Percentiles rank a stretch among this genome's conserved stretches.
Conservation (phyloP, 2,329 filamentous ascomycete genomes). For the Trichophyton rubrum region DNA sequence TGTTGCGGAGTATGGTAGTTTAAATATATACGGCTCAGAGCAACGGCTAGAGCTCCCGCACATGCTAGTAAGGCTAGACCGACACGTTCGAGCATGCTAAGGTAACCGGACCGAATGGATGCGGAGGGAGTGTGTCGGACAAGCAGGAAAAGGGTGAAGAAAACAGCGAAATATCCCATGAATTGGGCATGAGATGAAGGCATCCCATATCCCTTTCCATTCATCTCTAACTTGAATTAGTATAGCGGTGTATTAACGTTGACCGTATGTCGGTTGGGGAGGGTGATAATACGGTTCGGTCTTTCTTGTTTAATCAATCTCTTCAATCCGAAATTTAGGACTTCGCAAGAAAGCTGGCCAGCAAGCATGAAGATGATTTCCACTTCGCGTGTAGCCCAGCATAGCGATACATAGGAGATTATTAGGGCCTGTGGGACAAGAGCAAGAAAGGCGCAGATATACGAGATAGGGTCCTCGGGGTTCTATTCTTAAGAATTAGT, state of each 20-base stretch:
- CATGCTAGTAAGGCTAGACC: conserved; percentile 47
- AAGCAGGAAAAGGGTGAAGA: conserved; percentile 71
- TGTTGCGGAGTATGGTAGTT: conserved; percentile 85
- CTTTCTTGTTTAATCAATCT: conserved; percentile 84
- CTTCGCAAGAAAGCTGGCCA: conserved; percentile 86
- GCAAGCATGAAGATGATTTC: conserved; percentile 83
- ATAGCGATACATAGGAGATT: conserved; percentile 76
- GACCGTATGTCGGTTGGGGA: not conserved
- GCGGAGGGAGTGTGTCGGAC: conserved; percentile 54
- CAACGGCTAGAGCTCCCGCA: conserved; percentile 53
- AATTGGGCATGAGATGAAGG: conserved; percentile 92
- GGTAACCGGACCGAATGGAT: conserved; percentile 27
- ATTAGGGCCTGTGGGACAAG: conserved; percentile 85
- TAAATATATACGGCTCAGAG: conserved; percentile 75
- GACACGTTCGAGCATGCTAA: conserved; percentile 42
- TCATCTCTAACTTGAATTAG: conserved; percentile 18
- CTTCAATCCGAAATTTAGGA: conserved; percentile 79
- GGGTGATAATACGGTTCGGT: conserved; percentile 52
- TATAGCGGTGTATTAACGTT: no score
- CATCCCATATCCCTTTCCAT: conserved; percentile 95
- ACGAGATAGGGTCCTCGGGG: conserved; percentile 70
- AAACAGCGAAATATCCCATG: conserved; percentile 79
- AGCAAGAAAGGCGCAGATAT: conserved; percentile 83
- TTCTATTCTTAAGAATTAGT: conserved; percentile 45
- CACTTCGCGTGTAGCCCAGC: conserved; percentile 81